Conservation (phyloP, 2,329 filamentous ascomycete species). For the Kalaharituber pfeilii region DNA sequence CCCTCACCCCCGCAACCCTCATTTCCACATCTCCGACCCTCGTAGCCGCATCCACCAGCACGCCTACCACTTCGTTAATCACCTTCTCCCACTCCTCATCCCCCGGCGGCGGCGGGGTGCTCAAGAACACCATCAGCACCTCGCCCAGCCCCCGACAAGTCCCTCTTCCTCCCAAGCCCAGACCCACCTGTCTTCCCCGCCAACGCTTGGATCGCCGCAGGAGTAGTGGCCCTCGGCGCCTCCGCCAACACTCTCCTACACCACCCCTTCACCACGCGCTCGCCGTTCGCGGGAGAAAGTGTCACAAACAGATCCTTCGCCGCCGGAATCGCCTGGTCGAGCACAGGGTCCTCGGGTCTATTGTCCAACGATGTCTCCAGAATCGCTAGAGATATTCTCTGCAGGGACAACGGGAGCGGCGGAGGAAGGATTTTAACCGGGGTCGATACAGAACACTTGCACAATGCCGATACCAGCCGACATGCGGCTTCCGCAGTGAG, state of each 20-base stretch:
- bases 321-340: constrained; percentile 15
- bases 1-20: constrained; percentile 21
- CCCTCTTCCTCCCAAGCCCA: constrained; percentile 7
- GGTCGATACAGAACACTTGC: constrained; percentile 12
- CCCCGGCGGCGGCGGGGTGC: too few relatives aligned
- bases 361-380: constrained; percentile 19
- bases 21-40: constrained; percentile 17
- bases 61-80: constrained; percentile 13
- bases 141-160: constrained; percentile 18
- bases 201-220: not conserved
- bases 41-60: constrained; percentile 16
- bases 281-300: constrained; percentile 4
- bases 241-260: constrained; percentile 3
- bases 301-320: constrained; percentile 7
- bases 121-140: constrained; percentile 10
- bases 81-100: constrained; percentile 3
- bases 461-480: constrained; percentile 37
- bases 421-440: constrained; percentile 28
- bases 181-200: not conserved
- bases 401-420: constrained; percentile 8
- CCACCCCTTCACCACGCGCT: constrained; percentile 10
- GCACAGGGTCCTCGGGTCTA: constrained; percentile 17
- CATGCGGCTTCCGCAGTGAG: constrained; percentile 45
- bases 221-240: not conserved
- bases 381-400: constrained; percentile 15